Percentiles rank a stretch among this genome's conserved stretches.
phyloP scores from a whole-genome alignment of 345 rosid species.

The Brassica cretica region DNA sequence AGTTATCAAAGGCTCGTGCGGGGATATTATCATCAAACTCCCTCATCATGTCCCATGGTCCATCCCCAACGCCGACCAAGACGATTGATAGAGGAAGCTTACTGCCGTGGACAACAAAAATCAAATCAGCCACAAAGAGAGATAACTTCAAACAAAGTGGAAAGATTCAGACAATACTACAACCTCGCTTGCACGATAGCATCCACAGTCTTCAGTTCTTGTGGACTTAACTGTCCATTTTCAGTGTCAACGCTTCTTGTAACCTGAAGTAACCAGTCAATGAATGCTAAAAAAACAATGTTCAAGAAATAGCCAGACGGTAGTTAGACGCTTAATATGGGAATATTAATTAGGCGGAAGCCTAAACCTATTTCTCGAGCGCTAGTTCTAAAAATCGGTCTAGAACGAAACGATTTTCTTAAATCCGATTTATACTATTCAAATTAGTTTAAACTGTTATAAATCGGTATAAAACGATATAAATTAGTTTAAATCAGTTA shows the following conservation, averaged over 20 bases:
- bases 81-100: conserved; percentile 83
- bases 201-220: conserved; percentile 86
- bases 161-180: conserved; percentile 14
- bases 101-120: conserved; percentile 21
- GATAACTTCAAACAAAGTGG: conserved; percentile 3
- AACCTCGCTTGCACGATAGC: conserved; percentile 96
- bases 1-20: conserved; percentile 88
- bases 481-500: too few species aligned
- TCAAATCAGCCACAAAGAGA: neutral
- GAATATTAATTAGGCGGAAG: too few species aligned
- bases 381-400: too few species aligned
- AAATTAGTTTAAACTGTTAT: too few species aligned
- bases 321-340: too few species aligned
- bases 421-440: too few species aligned
- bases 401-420: too few species aligned
- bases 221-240: conserved; percentile 76
- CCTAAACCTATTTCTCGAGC: too few species aligned
- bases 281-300: neutral
- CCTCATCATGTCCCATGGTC: conserved; percentile 98
- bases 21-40: conserved; percentile 98
- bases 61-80: conserved; percentile 96
- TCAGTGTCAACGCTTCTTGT: conserved; percentile 86
- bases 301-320: too few species aligned
- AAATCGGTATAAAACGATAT: too few species aligned
- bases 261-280: conserved; percentile 49